A percentile compares a stretch with the other conserved stretches of the same genome.
Conservation (phyloP, 140 eudicot species). For the Cichorium intybus region DNA sequence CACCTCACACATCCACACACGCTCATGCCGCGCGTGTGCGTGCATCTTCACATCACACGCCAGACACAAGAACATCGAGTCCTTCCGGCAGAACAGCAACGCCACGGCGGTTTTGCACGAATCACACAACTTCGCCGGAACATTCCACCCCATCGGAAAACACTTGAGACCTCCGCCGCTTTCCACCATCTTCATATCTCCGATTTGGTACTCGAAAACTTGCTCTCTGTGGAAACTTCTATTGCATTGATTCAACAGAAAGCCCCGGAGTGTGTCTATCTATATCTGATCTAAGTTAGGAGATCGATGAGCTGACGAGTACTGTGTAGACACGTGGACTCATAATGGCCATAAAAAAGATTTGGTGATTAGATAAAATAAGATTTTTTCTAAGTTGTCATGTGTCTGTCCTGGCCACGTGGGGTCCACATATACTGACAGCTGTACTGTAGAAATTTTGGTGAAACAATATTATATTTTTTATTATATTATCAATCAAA, state of each 20-base stretch:
- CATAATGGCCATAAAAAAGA: slow-evolving; percentile 45
- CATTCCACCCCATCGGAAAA: slow-evolving; percentile 47
- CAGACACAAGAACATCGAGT: slow-evolving; percentile 54
- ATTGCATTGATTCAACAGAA: slow-evolving; percentile 9
- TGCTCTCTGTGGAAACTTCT: slow-evolving; percentile 11
- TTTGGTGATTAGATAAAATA: slow-evolving; percentile 36
- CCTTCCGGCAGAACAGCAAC: slow-evolving; percentile 59
- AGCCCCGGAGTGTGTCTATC: slow-evolving; percentile 18
- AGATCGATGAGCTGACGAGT: slow-evolving; percentile 42
- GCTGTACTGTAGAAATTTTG: slow-evolving; percentile 26
- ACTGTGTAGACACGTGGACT: slow-evolving; percentile 52
- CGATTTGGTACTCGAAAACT: not conserved
- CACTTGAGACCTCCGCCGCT: slow-evolving; percentile 29
- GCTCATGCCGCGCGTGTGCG: slow-evolving; percentile 39
- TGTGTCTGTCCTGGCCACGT: slow-evolving; percentile 35
- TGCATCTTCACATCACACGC: slow-evolving; percentile 63
- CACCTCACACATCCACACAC: slow-evolving; percentile 80
- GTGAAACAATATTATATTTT: not conserved
- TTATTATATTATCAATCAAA: not conserved
- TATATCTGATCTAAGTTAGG: slow-evolving; percentile 30
- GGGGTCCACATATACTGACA: slow-evolving; percentile 27
- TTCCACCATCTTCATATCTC: slow-evolving; percentile 19
- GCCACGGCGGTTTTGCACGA: slow-evolving; percentile 61
- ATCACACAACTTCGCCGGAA: slow-evolving; percentile 60
- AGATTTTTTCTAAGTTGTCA: slow-evolving; percentile 34